These are phyloP conservation scores for Fraxinus ornus DNA, from an alignment of 305 asterid species.

Conservation along the genomic window DNA sequence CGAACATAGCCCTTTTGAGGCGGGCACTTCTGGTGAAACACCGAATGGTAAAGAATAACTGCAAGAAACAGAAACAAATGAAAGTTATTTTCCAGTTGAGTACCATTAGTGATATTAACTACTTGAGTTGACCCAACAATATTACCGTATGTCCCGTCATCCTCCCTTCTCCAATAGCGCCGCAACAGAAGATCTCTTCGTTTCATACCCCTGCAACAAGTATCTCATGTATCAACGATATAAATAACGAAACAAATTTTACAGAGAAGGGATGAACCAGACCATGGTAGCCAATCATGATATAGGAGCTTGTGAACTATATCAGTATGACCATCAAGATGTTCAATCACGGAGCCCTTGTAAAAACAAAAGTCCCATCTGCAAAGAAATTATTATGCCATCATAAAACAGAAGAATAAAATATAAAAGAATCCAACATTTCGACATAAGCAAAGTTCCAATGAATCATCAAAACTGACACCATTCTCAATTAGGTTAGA, in stretches of 20 bases:
- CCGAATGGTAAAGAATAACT: constrained; percentile 97
- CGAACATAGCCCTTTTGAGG: constrained; percentile 79
- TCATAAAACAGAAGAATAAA: constrained; percentile 5
- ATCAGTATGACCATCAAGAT: constrained; percentile 95
- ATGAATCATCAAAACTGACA: constrained; percentile 8
- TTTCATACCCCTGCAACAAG: constrained; percentile 78
- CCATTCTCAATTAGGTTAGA: constrained; percentile 20
- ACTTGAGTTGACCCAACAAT: constrained; percentile 15
- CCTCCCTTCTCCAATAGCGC: constrained; percentile 99
- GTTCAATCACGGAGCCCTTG: constrained; percentile 88
- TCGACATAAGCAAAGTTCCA: constrained; percentile 16
- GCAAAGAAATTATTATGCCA: constrained; percentile 28
- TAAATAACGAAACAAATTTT: constrained; percentile 8
- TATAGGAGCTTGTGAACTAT: constrained; percentile 78
- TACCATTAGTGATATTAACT: constrained; percentile 8
- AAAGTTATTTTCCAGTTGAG: constrained; percentile 22
- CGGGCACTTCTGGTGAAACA: constrained; percentile 83
- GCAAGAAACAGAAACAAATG: constrained; percentile 37
- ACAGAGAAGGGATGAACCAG: constrained; percentile 31
- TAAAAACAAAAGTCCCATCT: constrained; percentile 96
- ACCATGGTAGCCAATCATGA: constrained; percentile 94
- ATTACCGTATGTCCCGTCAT: constrained; percentile 93
- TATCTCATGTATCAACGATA: constrained; percentile 14
- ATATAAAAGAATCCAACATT: not conserved
- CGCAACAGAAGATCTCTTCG: constrained; percentile 82